Evolutionary conservation across 225 moss, liverwort and hornwort genomes (phyloP).

Genomic region (Marchantia polymorpha): DNA sequence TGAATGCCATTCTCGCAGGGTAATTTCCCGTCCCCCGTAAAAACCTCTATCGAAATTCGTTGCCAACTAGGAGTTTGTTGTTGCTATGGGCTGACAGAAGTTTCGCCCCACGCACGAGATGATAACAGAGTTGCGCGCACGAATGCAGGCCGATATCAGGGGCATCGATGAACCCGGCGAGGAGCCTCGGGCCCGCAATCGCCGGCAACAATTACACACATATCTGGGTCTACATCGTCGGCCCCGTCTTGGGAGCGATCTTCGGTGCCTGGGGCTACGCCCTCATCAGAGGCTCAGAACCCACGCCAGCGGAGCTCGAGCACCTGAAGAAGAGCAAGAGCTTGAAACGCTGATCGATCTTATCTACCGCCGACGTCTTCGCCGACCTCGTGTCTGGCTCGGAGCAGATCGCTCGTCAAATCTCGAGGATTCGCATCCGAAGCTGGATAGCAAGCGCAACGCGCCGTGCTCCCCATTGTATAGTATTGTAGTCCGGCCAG

Average conservation of each 20-base stretch:
- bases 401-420: no score
- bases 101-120: no score
- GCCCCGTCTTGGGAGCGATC: constrained; percentile 54
- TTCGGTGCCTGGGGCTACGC: constrained; percentile 68
- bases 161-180: constrained; percentile 91
- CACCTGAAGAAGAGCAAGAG: constrained; percentile 30
- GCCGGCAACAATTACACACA: constrained; percentile 47
- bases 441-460: no score
- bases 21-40: constrained; percentile 22
- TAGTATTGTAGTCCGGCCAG: no score
- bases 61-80: no score
- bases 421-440: no score
- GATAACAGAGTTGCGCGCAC: not conserved
- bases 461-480: no score
- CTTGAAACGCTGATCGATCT: constrained; percentile 14
- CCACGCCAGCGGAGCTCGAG: constrained; percentile 33
- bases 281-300: constrained; percentile 46
- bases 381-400: no score
- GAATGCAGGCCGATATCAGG: constrained; percentile 69
- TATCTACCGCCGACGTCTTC: no score
- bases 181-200: constrained; percentile 69
- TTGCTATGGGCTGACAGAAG: no score
- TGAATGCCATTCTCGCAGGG: constrained; percentile 82
- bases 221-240: constrained; percentile 70
- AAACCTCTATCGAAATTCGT: not conserved